These are phyloP conservation scores for Dentipellis sp. DNA, from an alignment of 768 basidiomycete genomes.

Conservation along the genomic window DNA sequence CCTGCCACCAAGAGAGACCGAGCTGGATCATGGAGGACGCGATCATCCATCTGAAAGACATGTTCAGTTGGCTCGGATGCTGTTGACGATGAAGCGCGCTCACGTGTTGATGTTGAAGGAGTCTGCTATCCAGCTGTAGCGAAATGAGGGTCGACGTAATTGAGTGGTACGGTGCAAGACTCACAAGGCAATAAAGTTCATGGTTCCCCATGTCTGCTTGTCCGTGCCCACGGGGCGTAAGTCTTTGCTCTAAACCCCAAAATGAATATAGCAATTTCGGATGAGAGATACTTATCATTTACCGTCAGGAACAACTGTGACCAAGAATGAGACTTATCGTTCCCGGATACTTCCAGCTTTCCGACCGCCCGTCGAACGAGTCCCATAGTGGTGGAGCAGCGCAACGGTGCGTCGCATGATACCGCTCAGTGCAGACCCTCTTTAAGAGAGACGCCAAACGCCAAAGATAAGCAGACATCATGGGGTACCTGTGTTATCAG, in stretches of 20 bases:
- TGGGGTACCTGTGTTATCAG: no score
- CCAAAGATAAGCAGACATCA: not conserved
- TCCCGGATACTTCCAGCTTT: not conserved
- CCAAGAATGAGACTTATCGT: slow-evolving; percentile 1
- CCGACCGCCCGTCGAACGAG: not conserved
- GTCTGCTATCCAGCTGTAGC: slow-evolving; percentile 65
- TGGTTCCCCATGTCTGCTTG: slow-evolving; percentile 55
- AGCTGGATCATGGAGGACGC: slow-evolving; percentile 65
- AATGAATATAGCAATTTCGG: not conserved
- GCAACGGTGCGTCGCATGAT: no score
- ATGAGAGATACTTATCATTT: not conserved
- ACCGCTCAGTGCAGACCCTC: not conserved
- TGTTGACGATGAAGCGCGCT: slow-evolving; percentile 16
- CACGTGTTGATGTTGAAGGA: slow-evolving; percentile 74
- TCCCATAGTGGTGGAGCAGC: no score
- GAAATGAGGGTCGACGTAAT: slow-evolving; percentile 4
- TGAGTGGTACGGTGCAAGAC: slow-evolving; percentile 10
- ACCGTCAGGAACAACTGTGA: slow-evolving; percentile 5
- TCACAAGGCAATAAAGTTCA: slow-evolving; percentile 62
- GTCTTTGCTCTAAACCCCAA: slow-evolving; percentile 51
- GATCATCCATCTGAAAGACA: slow-evolving; percentile 57
- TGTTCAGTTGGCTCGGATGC: not conserved
- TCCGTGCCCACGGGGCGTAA: slow-evolving; percentile 56
- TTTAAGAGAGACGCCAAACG: not conserved
- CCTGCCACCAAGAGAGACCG: slow-evolving; percentile 77